Conservation (phyloP, 1,284 basidiomycete species). For the Austroboletus novae-zelandiae region DNA sequence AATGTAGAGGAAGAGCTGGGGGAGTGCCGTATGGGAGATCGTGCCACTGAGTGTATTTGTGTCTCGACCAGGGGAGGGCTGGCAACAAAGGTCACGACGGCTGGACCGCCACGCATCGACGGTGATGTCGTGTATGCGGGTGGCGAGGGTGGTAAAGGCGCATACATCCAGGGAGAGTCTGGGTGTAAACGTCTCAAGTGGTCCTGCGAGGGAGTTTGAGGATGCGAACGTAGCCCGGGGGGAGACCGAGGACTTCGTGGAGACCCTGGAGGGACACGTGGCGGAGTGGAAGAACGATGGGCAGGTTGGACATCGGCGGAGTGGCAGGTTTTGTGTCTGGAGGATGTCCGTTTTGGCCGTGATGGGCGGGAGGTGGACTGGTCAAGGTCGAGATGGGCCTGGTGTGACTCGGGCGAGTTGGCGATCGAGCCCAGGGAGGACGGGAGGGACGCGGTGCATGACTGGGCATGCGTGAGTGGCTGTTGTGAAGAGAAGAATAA, state of each 20-base stretch:
- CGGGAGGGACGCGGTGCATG: constrained; percentile 24
- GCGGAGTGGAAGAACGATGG: constrained; percentile 3
- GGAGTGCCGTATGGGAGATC: constrained; percentile 13
- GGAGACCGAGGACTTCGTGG: constrained; percentile 19
- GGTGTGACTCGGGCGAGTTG: constrained; percentile 28
- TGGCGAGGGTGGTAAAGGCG: constrained; percentile 31
- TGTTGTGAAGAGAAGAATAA: constrained; percentile 14
- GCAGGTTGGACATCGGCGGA: constrained; percentile 11
- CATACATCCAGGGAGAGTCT: constrained; percentile 28
- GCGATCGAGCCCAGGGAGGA: constrained; percentile 34
- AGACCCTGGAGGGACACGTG: constrained; percentile 11
- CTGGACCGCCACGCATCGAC: constrained; percentile 17
- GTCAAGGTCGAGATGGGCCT: constrained; percentile 22
- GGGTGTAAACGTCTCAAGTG: constrained; percentile 7
- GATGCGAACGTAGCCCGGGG: constrained; percentile 13
- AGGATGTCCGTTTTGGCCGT: background rate
- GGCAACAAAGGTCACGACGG: constrained; percentile 23
- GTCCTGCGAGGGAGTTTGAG: constrained; percentile 18
- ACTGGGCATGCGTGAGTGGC: constrained; percentile 20
- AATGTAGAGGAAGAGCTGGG: constrained; percentile 38
- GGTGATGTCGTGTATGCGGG: constrained; percentile 20
- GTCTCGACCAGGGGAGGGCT: constrained; percentile 12
- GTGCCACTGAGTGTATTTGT: constrained; percentile 8
- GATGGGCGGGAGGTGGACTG: constrained; percentile 5
- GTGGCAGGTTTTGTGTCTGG: constrained; percentile 9